Evolutionary conservation across 2,329 filamentous ascomycete species (phyloP), one percentile per base, ranked within the genome.

Genomic region (Tolypocladium inflatum): DNA sequence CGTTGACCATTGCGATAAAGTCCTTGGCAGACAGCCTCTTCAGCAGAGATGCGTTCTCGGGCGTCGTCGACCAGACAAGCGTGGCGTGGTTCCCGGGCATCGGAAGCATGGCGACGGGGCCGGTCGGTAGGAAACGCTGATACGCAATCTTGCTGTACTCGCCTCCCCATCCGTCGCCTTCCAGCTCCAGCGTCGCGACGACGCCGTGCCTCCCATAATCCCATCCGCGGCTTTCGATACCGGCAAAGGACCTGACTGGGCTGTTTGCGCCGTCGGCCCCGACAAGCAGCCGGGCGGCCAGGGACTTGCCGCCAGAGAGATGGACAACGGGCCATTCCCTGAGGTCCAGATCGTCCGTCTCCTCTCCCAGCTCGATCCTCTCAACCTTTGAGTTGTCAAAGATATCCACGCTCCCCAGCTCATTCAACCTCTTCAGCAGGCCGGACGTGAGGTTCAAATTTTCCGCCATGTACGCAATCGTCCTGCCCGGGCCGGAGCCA

Each of bases 261-360:
- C 90, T 96, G 72, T 97, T 97, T 48, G 91, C 91, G 19, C 94
- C 94, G 67, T 99, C 94, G 3, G 94, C 95, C 2, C 94, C 94
- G 11, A 99, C 86, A 2, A 99, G 81, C 1, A 99, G 81, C 51
- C 94, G 84, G 1, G 94, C 91, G 39, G 88, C 86, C 35, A 99
- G 78, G 55, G 81, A 77, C 68, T 78, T 82, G 26, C 85, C 87
- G 38, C 82, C 82, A 13, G 85, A 83, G 7, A 97, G 77, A 10
- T 85, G 85, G 4, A 99, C 80, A 15, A 96, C 78, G 0, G 94
- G 94, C 93, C 94, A 99, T 55, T 89, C 85, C 5, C 87, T 86
- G 50, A 99, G 77, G 71, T 99, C 89, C 35, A 89, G 71, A 2
- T 86, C 81, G 52, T 88, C 82, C 1, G 81, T 81, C 63, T 87